A percentile compares a stretch with the other conserved stretches of the same genome.
Conservation (phyloP, 1,139 yeast species). For the Zhuliangozyma blackwelliae region DNA sequence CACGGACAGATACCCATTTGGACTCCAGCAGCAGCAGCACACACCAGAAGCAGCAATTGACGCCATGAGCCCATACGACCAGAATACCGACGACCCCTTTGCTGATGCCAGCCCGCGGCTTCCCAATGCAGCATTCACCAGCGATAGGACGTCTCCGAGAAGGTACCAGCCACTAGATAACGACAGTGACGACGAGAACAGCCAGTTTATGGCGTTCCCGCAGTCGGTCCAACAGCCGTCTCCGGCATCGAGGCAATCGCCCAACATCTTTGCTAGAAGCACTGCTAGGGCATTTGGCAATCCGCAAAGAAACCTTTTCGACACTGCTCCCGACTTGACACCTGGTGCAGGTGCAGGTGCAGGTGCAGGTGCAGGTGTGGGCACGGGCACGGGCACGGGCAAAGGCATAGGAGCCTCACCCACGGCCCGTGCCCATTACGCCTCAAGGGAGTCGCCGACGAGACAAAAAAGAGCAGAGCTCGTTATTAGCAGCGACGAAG, state of each 20-base stretch:
- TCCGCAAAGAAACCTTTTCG: slow-evolving; percentile 9
- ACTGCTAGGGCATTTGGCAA: slow-evolving; percentile 31
- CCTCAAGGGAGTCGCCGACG: slow-evolving; percentile 63
- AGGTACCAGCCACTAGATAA: slow-evolving; percentile 26
- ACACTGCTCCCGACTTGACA: slow-evolving; percentile 23
- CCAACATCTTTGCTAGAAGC: slow-evolving; percentile 45
- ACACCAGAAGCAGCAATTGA: too few relatives aligned
- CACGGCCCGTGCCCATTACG: slow-evolving; percentile 44
- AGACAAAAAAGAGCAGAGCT: slow-evolving; percentile 49
- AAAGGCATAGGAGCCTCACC: slow-evolving; percentile 4
- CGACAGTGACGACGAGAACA: slow-evolving; percentile 18
- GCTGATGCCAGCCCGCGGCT: slow-evolving; percentile 26
- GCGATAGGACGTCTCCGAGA: slow-evolving; percentile 37
- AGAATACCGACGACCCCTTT: slow-evolving; percentile 32
- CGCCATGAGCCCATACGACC: slow-evolving; percentile 28
- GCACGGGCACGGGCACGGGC: too few relatives aligned
- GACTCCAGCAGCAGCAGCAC: too few relatives aligned
- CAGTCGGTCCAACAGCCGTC: slow-evolving; percentile 17
- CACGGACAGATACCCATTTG: too few relatives aligned
- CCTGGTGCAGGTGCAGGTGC: slow-evolving; percentile 7
- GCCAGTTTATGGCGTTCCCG: slow-evolving; percentile 27
- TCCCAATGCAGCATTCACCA: slow-evolving; percentile 41
- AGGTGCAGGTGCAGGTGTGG: not conserved
- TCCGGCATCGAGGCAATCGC: slow-evolving; percentile 30
- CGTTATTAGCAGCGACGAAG: slow-evolving; percentile 39